These are phyloP conservation scores for Podila horticola DNA, from an alignment of 192 early-diverging fungal genomes.

Conservation along the genomic window DNA sequence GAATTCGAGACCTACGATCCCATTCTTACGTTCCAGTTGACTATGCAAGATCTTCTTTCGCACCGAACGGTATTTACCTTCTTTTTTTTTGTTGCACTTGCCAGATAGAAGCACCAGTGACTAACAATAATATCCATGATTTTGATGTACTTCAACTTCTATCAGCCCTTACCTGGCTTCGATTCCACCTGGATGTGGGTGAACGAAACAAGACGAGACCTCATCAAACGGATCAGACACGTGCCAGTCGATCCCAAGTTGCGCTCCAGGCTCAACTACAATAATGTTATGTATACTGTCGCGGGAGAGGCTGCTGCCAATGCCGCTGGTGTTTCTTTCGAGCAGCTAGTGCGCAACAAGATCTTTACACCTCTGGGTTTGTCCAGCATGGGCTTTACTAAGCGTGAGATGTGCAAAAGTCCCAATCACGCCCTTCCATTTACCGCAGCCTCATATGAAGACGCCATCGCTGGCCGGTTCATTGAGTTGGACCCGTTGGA, in stretches of 20 bases:
- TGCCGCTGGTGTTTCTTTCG: slow-evolving; percentile 3
- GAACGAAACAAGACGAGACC: not conserved
- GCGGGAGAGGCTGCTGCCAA: slow-evolving; percentile 24
- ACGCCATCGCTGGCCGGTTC: slow-evolving; percentile 4
- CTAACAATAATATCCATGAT: no score
- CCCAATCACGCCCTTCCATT: slow-evolving; percentile 14
- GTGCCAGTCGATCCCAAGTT: not conserved
- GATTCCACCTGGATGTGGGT: no score
- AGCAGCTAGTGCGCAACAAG: slow-evolving; percentile 11
- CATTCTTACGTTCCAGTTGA: no score
- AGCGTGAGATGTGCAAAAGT: not conserved
- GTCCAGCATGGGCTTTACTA: slow-evolving; percentile 4
- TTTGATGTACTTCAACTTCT: no score
- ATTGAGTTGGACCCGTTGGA: not conserved
- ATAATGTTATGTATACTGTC: slow-evolving; percentile 17
- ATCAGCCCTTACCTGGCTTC: no score
- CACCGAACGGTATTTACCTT: no score
- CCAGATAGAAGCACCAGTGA: no score
- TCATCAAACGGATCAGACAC: slow-evolving; percentile 15
- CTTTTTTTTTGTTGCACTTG: no score
- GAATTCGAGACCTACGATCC: no score
- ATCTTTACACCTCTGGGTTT: slow-evolving; percentile 16
- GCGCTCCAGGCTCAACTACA: not conserved
- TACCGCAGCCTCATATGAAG: not conserved
- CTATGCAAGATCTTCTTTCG: no score